Evolutionary conservation across 208 protist genomes (phyloP), one percentile per base, ranked within the genome.

Genomic region (Leishmania gerbilli): DNA sequence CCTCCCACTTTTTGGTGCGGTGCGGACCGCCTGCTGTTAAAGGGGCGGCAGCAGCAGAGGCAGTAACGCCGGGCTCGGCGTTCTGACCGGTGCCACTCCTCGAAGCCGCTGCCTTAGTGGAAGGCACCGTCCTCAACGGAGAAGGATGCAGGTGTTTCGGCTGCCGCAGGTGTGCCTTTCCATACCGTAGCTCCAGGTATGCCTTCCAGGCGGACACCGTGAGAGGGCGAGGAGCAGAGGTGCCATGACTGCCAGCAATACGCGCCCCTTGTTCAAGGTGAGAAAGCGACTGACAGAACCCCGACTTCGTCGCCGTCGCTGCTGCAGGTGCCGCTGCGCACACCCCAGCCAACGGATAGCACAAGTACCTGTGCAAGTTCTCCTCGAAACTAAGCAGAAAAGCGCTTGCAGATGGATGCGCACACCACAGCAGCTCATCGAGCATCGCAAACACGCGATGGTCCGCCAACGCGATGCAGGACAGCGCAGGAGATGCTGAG

Each of bases 291-390:
- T 62, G 27, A 13, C 40, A n/a, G 21, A 42, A 34, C 11, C 40
- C 21, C 47, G 21, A 19, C 49, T 53, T 45, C 6, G 27, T 27
- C 69, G 45, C 27, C 69, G 45, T 27, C 19, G 67, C 31, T 21
- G 40, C 9, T 49, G 67, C 7, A n/a, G 40, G 19, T 45, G 21
- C 11, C 47, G 47, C 11, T 7, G 51, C 53, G 13, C 65, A 17
- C 71, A 78, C 82, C 17, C 82, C 82, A 31, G 82, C 82, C 40
- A 85, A 74, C 2, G 82, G 77, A 53, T 79, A 85, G 55, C 77
- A 81, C 62, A 85, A 31, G 45, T 77, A 85, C 40, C 31, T 49
- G 74, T 79, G 55, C 45, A 85, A 62, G 19, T 40, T 37, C 15
- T 49, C 15, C 65, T 85, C 82, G 17, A 85, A 79, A 3, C 13